Evolutionary conservation across 495 filamentous ascomycete species (phyloP).

Genomic region (Mytilinidion resinicola): DNA sequence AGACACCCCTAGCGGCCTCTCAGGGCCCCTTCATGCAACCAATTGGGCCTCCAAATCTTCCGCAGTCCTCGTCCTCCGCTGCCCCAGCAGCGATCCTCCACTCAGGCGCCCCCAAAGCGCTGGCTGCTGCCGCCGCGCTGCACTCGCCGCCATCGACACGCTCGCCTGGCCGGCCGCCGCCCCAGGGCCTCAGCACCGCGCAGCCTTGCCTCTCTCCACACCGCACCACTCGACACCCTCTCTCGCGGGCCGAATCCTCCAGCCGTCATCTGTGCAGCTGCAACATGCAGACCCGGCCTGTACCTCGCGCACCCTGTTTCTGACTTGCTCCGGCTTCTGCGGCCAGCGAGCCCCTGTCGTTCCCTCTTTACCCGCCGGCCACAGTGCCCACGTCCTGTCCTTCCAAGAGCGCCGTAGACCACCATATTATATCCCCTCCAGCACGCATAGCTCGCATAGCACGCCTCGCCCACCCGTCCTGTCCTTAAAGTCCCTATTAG

Average conservation of each 20-base stretch:
- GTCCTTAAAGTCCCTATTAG: slow-evolving; percentile 4
- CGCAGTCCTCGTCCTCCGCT: not conserved
- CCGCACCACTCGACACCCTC: not conserved
- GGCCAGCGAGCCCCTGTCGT: not conserved
- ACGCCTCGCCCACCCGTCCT: slow-evolving; percentile 7
- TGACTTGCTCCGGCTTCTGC: not conserved
- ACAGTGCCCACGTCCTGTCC: not conserved
- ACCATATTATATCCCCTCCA: slow-evolving; percentile 1
- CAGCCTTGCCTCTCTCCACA: not conserved
- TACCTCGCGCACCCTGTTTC: not conserved
- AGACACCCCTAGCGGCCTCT: too few relatives aligned
- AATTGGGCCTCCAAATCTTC: not conserved
- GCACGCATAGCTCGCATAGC: not conserved
- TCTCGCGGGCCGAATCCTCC: not conserved
- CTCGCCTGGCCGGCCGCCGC: not conserved
- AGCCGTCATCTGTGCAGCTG: not conserved
- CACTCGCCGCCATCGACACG: too few relatives aligned
- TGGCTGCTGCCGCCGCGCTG: not conserved
- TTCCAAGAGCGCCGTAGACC: slow-evolving; percentile 4
- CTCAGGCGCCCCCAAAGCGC: not conserved
- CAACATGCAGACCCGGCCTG: slow-evolving; percentile 1
- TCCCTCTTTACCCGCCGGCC: not conserved
- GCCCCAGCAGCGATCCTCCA: slow-evolving; percentile 1
- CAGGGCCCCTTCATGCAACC: not conserved
- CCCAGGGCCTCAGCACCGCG: slow-evolving; percentile 5